Evolutionary conservation across 192 early-diverging fungal species (phyloP).

Genomic region (Dissophora ornata): DNA sequence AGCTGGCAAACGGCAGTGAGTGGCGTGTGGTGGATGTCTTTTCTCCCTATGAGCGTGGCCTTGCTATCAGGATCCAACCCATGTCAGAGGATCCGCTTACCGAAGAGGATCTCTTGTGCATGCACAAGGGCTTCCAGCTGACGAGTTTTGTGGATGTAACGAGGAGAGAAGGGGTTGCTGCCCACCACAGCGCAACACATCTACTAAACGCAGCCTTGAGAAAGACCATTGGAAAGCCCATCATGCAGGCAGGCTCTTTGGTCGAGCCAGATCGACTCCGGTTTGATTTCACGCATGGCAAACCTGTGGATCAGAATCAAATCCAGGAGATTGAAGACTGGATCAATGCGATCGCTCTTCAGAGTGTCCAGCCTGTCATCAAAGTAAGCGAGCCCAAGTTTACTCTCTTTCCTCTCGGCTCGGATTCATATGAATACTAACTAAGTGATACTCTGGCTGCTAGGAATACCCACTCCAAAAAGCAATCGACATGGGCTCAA

Average conservation of each 20-base stretch:
- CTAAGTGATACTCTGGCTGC: too few relatives aligned
- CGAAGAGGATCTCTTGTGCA: conserved; percentile 51
- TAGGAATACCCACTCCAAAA: conserved; percentile 58
- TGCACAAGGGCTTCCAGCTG: conserved; percentile 55
- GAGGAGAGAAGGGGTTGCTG: conserved; percentile 57
- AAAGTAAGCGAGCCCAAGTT: too few relatives aligned
- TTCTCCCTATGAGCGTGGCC: conserved; percentile 61
- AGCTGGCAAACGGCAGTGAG: conserved; percentile 51
- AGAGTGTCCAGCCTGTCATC: conserved; percentile 48
- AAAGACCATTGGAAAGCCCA: conserved; percentile 54
- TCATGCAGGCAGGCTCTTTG: conserved; percentile 66
- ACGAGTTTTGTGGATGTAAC: conserved; percentile 54
- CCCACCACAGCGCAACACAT: conserved; percentile 71
- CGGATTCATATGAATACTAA: too few relatives aligned
- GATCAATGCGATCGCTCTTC: conserved; percentile 59
- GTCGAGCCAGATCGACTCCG: conserved; percentile 63
- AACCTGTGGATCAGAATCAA: conserved; percentile 56
- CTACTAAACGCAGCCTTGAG: conserved; percentile 66
- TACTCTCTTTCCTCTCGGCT: too few relatives aligned
- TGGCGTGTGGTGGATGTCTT: conserved; percentile 61
- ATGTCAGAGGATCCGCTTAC: conserved; percentile 3
- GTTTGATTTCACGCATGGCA: conserved; percentile 70
- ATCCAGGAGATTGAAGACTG: conserved; percentile 60
- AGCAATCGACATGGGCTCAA: conserved; percentile 63
- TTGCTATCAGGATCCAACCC: conserved; percentile 56